Evolutionary conservation across 179 eudicot genomes (phyloP), one percentile per base, ranked within the genome.

Genomic region (Drosera spatulata): DNA sequence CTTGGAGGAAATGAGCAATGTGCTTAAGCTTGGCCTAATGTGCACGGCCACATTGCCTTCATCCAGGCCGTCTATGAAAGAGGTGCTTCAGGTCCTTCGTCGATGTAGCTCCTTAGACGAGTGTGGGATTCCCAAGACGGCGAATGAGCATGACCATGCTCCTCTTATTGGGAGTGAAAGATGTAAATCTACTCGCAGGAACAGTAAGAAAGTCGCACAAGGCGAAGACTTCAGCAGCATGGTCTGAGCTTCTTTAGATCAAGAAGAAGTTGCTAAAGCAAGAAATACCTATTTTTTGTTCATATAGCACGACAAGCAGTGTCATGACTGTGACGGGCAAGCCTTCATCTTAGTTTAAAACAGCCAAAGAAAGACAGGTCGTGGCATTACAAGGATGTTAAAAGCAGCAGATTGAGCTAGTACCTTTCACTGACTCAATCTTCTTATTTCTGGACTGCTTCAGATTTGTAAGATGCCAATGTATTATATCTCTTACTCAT

Each of bases 21-120:
- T 88, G 44, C 83, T 82, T 69, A 77, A 76, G 64, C 60, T 87
- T 1, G 94, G 95, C 39, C 74, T 91, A 42, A 68, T 75, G 58
- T 91, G 96, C 78, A 91, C 95, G 0, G 76, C 74, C 67, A 61
- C 72, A 2, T 53, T 71, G 61, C 82, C 98, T 41, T 51, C 82
- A 9, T 66, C 69, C 53, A 73, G 98, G 71, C 98, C 96, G 4
- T 73, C 89, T 6, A 88, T 85, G 98, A 88, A 80, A 51, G 87
- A 85, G 52, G 91, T 79, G 41, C 40, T 77, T 68, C 80, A 79
- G 63, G 46, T 91, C 14, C 80, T 91, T 8, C 82, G 60, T 2
- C 63, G 58, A 5, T 71, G 74, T 58, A 55, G 59, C 51, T 53
- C 68, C 2, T 12, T 56, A 2, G 78, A 72, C 5, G 80, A 63